These are phyloP conservation scores for Ilex paraguariensis DNA, from an alignment of 305 asterid genomes.

Conservation along the genomic window DNA sequence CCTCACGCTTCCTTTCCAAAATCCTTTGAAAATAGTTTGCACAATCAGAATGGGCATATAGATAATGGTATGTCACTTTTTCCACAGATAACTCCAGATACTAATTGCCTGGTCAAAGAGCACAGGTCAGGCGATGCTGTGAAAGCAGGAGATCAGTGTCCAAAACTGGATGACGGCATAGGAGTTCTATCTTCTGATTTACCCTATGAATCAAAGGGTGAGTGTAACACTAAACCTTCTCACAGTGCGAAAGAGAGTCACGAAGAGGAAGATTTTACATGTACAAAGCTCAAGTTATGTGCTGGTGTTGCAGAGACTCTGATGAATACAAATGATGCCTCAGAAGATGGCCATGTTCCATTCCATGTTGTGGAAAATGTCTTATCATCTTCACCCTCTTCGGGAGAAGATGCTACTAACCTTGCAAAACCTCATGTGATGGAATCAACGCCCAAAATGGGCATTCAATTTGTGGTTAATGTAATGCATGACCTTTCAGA, in stretches of 20 bases:
- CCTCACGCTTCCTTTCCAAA: constrained; percentile 27
- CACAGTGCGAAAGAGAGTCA: constrained; percentile 18
- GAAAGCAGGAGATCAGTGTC: constrained; percentile 21
- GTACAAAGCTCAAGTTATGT: constrained; percentile 12
- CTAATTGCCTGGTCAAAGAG: constrained; percentile 27
- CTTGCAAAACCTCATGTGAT: constrained; percentile 13
- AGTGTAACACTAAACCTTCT: constrained; percentile 28
- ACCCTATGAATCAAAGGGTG: constrained; percentile 21
- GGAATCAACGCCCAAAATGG: constrained; percentile 36
- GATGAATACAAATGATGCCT: constrained; percentile 35
- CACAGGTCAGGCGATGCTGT: constrained; percentile 24
- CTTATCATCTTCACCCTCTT: constrained; percentile 65
- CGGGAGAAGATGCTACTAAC: constrained; percentile 52
- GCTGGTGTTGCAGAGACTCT: constrained; percentile 19
- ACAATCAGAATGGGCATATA: constrained; percentile 26
- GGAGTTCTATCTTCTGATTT: constrained; percentile 32
- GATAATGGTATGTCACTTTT: constrained; percentile 19
- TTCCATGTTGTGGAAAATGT: constrained; percentile 82
- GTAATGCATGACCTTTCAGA: constrained; percentile 60
- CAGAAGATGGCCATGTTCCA: constrained; percentile 64
- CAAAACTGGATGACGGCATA: constrained; percentile 21
- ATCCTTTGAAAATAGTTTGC: constrained; percentile 23
- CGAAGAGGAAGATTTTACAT: constrained; percentile 25
- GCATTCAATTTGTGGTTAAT: constrained; percentile 41
- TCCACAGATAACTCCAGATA: constrained; percentile 23